Evolutionary conservation across 805 yeast genomes (phyloP).

Genomic region (Starmerella kuoi): DNA sequence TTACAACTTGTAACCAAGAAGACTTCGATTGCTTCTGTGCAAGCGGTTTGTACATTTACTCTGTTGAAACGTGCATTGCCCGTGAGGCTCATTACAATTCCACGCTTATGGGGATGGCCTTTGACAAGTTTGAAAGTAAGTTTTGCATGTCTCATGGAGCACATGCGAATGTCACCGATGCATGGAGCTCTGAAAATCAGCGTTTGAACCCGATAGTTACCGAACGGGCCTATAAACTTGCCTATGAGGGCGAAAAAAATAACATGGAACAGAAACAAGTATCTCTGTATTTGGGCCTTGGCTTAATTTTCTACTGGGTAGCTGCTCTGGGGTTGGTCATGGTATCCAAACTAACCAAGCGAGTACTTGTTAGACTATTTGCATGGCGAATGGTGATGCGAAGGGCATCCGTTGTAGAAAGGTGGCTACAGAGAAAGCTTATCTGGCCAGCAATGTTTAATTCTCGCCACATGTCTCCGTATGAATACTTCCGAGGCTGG

Average conservation of each 20-base stretch:
- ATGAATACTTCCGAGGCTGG: constrained; percentile 19
- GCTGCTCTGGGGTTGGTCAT: constrained; percentile 17
- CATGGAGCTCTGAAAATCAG: constrained; percentile 11
- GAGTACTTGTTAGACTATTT: constrained; percentile 16
- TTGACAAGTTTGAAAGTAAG: constrained; percentile 24
- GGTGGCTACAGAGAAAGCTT: constrained; percentile 24
- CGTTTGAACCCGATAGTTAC: constrained; percentile 8
- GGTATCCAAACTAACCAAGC: background rate
- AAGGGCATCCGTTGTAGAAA: constrained; percentile 14
- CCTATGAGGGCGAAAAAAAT: constrained; percentile 20
- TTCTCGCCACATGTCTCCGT: constrained; percentile 25
- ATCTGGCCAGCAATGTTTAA: constrained; percentile 31
- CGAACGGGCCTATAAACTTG: constrained; percentile 11
- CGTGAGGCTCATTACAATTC: constrained; percentile 20
- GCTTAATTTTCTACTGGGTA: constrained; percentile 27
- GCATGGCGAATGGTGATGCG: constrained; percentile 21
- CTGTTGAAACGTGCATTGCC: constrained; percentile 28
- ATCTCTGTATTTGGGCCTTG: constrained; percentile 27
- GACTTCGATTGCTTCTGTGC: constrained; percentile 27
- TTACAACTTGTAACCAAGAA: constrained; percentile 17
- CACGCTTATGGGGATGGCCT: constrained; percentile 24
- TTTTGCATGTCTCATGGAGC: constrained; percentile 23
- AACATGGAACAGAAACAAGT: constrained; percentile 24
- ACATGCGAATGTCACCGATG: constrained; percentile 11
- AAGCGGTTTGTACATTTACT: constrained; percentile 23